These are phyloP conservation scores for Corniculantispora saksenae DNA, from an alignment of 2,329 filamentous ascomycete genomes.

Conservation along the genomic window DNA sequence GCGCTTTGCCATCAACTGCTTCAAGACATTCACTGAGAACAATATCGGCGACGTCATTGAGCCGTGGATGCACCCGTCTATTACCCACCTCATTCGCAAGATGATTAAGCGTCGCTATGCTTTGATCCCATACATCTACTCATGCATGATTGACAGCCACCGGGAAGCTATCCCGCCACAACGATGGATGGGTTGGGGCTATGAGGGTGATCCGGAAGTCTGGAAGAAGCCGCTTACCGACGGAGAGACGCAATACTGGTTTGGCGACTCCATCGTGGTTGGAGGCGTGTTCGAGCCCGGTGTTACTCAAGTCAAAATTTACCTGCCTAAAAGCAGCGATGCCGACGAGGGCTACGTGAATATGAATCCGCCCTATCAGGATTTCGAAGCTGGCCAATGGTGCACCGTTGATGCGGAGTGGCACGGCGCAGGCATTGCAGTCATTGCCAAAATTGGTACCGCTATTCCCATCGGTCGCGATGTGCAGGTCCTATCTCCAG, in stretches of 20 bases:
- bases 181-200: constrained; percentile 74
- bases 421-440: constrained; percentile 43
- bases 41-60: constrained; percentile 72
- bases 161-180: constrained; percentile 63
- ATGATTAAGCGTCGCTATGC: constrained; percentile 72
- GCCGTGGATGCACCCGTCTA: constrained; percentile 75
- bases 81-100: constrained; percentile 61
- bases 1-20: constrained; percentile 76
- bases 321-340: constrained; percentile 55
- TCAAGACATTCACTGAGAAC: constrained; percentile 70
- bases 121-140: constrained; percentile 72
- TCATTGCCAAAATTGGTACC: constrained; percentile 41
- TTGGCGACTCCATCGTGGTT: constrained; percentile 66
- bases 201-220: constrained; percentile 65
- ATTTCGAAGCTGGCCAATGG: constrained; percentile 49
- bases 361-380: constrained; percentile 60
- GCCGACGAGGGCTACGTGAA: constrained; percentile 62
- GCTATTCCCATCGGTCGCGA: constrained; percentile 41
- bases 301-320: constrained; percentile 54
- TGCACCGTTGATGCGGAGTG: constrained; percentile 42
- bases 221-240: constrained; percentile 62
- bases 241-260: constrained; percentile 73
- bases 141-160: constrained; percentile 63
- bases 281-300: constrained; percentile 68
- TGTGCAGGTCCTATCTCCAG: constrained; percentile 38